Evolutionary conservation across 805 yeast species (phyloP), one percentile per base, ranked within the genome.

Genomic region (Blastobotrys parvus): DNA sequence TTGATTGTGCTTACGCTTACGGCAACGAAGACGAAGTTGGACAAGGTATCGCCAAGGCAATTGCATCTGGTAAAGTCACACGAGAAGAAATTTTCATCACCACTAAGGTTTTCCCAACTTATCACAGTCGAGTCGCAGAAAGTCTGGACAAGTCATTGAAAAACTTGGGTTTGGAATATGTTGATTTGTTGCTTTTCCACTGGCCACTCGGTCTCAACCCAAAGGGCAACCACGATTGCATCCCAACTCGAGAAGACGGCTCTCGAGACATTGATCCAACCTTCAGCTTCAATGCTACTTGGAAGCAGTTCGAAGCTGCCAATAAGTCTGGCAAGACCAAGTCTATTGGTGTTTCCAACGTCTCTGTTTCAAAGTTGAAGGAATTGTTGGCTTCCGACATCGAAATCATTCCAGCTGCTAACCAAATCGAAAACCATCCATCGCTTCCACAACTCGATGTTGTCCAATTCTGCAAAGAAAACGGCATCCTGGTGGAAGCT

Each of bases 341-440:
- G 52, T 75, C 88, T 19, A 73, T 85, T 59, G 95, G 95, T 52
- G 83, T 85, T 34, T 80, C 89, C 30, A 85, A 85, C 65, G 77
- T 79, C 58, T 71, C 83, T 16, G 62, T 73, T 27, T 70, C 65
- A 44, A 71, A 75, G 51, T 55, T 80, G 49, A 64, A 72, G 46
- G 68, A 62, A 37, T 64, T 85, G 45, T 65, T 82, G 45, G 47
- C 44, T 27, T 64, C 63, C 33, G 7, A 8, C 29, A 73, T 72
- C 42, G 72, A 64, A 32, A 59, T 75, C 40, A 70, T 68, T 27
- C 95, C 95, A 6, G 86, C 75, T 10, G 76, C 71, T 35, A 77
- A 80, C 64, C 94, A 86, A 68, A 70, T 83, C 47, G 94, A 85
- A 67, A 63, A 77, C 34, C 94, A 86, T 62, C 87, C 88, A 38